phyloP scores from a whole-genome alignment of 306 rosid genomes.

The Carpinus viminea region DNA sequence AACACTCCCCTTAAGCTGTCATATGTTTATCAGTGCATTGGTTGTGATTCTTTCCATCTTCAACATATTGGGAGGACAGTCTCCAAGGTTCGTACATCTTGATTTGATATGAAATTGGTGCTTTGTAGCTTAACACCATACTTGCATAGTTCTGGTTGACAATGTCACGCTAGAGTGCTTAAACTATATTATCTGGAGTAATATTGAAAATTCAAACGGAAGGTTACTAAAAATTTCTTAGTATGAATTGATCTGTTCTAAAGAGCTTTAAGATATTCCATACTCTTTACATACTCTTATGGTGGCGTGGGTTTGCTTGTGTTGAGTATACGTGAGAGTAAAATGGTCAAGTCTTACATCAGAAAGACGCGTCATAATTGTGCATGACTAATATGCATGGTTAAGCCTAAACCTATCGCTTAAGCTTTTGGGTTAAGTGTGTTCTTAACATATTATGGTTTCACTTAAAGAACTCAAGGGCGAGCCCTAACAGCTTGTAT shows the following conservation, averaged over 20 bases:
- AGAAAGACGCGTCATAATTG: too few species aligned
- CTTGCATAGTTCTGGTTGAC: conserved; percentile 6
- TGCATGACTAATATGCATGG: too few species aligned
- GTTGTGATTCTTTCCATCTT: conserved; percentile 96
- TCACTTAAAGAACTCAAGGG: too few species aligned
- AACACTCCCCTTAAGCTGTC: conserved; percentile 94
- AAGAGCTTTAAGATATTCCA: neutral
- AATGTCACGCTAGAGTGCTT: neutral
- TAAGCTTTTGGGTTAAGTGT: too few species aligned
- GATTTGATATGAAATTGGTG: conserved; percentile 17
- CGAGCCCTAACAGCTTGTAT: too few species aligned
- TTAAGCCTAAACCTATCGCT: too few species aligned
- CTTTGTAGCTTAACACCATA: neutral
- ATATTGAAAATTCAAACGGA: neutral
- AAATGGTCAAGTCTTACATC: too few species aligned
- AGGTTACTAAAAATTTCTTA: neutral
- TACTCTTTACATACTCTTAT: neutral
- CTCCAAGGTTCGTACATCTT: conserved; percentile 66
- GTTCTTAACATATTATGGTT: too few species aligned
- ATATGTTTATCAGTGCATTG: conserved; percentile 93
- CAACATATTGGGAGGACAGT: conserved; percentile 83
- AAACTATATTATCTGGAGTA: neutral
- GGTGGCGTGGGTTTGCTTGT: too few species aligned
- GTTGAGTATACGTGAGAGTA: too few species aligned
- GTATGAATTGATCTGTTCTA: neutral